These are phyloP conservation scores for Ascochyta koolunga DNA, from an alignment of 2,329 filamentous ascomycete species.

Conservation along the genomic window DNA sequence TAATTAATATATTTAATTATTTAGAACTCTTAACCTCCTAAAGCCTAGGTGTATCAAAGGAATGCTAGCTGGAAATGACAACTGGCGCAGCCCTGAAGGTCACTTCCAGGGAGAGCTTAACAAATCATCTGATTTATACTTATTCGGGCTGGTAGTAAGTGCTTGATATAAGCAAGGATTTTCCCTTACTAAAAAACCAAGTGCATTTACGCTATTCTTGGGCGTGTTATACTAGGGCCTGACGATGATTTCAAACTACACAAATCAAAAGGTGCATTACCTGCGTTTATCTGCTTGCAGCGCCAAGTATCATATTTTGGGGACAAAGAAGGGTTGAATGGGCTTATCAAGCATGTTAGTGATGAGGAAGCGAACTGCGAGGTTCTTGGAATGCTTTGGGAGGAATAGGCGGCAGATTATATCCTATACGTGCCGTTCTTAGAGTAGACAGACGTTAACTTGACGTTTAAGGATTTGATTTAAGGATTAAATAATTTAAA, in stretches of 20 bases:
- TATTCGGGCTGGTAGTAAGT: conserved; percentile 37
- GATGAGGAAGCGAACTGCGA: conserved; percentile 40
- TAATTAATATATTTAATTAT: too few species aligned
- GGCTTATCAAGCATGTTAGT: conserved; percentile 42
- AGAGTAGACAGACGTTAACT: conserved; percentile 45
- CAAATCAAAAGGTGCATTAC: conserved; percentile 26
- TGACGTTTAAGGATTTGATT: conserved; percentile 51
- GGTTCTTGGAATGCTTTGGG: conserved; percentile 42
- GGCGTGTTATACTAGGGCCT: conserved; percentile 30
- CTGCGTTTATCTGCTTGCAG: conserved; percentile 33
- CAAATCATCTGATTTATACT: conserved; percentile 39
- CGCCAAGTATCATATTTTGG: conserved; percentile 42
- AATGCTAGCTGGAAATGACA: conserved; percentile 37
- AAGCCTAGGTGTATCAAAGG: conserved; percentile 38
- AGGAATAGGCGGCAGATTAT: conserved; percentile 37
- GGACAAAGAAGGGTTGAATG: conserved; percentile 30
- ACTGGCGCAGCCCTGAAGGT: conserved; percentile 43
- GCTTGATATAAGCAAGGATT: neutral
- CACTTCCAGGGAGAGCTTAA: conserved; percentile 34
- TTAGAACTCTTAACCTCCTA: too few species aligned
- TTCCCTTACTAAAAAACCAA: conserved; percentile 23
- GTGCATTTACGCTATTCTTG: conserved; percentile 35
- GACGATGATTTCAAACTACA: conserved; percentile 33
- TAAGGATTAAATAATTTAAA: conserved; percentile 50
- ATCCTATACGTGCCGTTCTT: conserved; percentile 43